A percentile compares a stretch with the other conserved stretches of the same genome.
Evolutionary conservation across 1,284 basidiomycete genomes (phyloP).

Genomic region (Melanopsichium pennsylvanicum): DNA sequence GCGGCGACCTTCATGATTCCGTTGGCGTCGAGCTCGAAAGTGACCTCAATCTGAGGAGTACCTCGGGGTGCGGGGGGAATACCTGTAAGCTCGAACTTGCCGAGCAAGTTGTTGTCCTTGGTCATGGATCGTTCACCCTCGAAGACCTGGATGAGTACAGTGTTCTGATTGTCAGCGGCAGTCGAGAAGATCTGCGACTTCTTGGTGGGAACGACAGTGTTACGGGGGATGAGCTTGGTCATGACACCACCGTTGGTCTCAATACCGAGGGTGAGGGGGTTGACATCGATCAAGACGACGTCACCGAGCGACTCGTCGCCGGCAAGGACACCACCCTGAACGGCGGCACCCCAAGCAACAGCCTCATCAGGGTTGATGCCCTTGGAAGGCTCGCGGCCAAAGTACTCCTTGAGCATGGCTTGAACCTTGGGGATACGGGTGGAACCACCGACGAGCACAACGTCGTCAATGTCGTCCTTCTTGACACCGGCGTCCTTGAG

Average conservation of each 20-base stretch:
- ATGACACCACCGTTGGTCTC: conserved; percentile 98
- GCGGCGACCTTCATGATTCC: conserved; percentile 66
- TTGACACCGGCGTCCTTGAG: conserved; percentile 96
- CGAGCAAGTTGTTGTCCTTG: conserved; percentile 97
- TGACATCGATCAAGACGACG: conserved; percentile 93
- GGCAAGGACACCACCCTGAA: conserved; percentile 95
- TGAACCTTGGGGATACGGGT: conserved; percentile 98
- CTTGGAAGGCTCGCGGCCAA: conserved; percentile 90
- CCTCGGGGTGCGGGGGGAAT: conserved; percentile 95
- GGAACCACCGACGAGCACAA: conserved; percentile 96
- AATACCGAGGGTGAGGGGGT: conserved; percentile 92
- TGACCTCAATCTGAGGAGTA: conserved; percentile 70
- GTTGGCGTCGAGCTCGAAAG: conserved; percentile 66
- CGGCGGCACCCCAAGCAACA: conserved; percentile 89
- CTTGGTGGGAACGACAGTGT: conserved; percentile 97
- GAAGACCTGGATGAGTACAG: conserved; percentile 77
- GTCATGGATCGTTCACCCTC: conserved; percentile 94
- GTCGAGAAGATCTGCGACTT: conserved; percentile 98
- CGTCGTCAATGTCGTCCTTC: conserved; percentile 96
- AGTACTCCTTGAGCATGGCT: conserved; percentile 89
- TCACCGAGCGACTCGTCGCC: conserved; percentile 81
- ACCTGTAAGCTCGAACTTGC: conserved; percentile 90
- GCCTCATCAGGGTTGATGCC: conserved; percentile 86
- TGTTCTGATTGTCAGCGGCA: conserved; percentile 65
- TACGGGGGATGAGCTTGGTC: conserved; percentile 94